Evolutionary conservation across 1,284 basidiomycete genomes (phyloP), one percentile per base, ranked within the genome.

Genomic region (Malassezia yamatoensis): DNA sequence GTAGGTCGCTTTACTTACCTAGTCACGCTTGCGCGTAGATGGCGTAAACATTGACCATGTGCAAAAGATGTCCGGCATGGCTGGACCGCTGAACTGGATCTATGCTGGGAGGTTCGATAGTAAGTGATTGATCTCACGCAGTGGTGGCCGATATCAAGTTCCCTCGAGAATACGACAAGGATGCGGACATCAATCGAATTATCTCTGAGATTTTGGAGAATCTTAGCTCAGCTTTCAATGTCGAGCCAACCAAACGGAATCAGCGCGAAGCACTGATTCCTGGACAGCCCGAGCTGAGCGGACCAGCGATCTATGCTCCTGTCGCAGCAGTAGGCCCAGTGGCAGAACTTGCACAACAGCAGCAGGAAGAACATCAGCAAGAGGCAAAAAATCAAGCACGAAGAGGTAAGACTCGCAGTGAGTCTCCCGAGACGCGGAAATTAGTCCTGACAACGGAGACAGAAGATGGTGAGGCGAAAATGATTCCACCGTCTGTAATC

Each of bases 101-200:
- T 87, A 86, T 1, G 88, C 90, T 0, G 94, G 94, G 45, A 93
- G 93, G 76, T 83, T 96, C 33, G 93, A 99, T 69, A 54, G 58
- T 60, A 36, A 36, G 58, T 60, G 8, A 11, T 20, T 11, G 15
- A 7, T 32, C 50, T 52, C 7, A 42, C 43, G 18, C 54, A 60
- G 87, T 90, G 3, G 94, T 99, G 3, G 82, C 96, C 16, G 93
- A 99, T 77, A 90, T 99, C 77, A 90, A 91, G 71, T 96, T 99
- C 76, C 91, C 94, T 12, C 83, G 83, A 20, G 85, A 90, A 66
- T 82, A 83, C 9, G 79, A 83, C 51, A 83, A 85, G 49, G 84
- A 85, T 61, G 80, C 96, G 62, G 86, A 91, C 67, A 71, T 77
- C 48, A 76, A 75, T 32, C 85, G 82, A n/a, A 82, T 98, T 64